These are phyloP conservation scores for Fusarium globosum DNA, from an alignment of 2,329 filamentous ascomycete species.

Conservation along the genomic window DNA sequence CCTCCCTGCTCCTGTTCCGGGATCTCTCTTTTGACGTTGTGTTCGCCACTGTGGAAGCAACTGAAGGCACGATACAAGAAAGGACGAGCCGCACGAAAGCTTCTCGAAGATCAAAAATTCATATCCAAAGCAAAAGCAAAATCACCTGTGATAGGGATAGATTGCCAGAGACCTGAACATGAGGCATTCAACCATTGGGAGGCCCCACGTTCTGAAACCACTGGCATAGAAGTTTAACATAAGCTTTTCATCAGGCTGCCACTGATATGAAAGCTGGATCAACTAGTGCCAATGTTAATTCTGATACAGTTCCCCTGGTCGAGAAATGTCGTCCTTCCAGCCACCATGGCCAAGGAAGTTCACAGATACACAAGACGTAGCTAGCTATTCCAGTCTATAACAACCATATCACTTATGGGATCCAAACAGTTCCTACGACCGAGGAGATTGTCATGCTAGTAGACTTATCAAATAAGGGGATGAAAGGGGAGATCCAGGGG, in stretches of 20 bases:
- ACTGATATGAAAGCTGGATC: not conserved
- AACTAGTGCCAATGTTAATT: not conserved
- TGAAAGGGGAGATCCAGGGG: rapidly evolving
- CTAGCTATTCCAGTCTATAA: not conserved
- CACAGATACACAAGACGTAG: not conserved
- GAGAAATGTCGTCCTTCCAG: not conserved
- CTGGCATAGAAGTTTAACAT: not conserved
- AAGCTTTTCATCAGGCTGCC: not conserved
- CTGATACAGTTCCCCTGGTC: rapidly evolving
- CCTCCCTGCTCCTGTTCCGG: too few species aligned
- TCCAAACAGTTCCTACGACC: rapidly evolving
- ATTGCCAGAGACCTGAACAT: too few species aligned
- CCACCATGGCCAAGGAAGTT: too few species aligned
- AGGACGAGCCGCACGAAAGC: not conserved
- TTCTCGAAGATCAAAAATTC: not conserved
- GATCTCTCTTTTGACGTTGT: not conserved
- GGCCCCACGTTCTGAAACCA: not conserved
- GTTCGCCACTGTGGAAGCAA: not conserved
- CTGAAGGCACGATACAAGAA: rapidly evolving
- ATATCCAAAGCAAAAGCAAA: too few species aligned
- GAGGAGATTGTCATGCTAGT: not conserved
- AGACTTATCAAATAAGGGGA: not conserved
- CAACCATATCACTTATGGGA: rapidly evolving
- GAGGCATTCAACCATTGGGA: too few species aligned
- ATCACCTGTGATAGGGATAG: not conserved